phyloP scores from a whole-genome alignment of 139 green algal genomes.

The Desmodesmus armatus region DNA sequence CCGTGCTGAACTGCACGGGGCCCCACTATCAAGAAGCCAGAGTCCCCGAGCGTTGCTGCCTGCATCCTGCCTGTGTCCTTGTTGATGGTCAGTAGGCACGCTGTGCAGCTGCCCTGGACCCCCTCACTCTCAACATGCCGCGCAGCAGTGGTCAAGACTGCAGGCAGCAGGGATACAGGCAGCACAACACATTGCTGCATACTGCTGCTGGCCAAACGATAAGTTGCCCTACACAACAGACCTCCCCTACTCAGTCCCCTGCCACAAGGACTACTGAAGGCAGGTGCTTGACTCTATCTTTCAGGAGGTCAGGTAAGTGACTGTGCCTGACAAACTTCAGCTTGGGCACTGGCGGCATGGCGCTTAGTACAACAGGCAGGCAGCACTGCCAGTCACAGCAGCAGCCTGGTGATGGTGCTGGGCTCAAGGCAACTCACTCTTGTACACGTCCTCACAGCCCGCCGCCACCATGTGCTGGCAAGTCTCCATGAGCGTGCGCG shows the following conservation, averaged over 20 bases:
- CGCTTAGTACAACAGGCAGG: neutral
- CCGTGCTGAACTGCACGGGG: neutral
- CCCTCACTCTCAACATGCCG: conserved; percentile 58
- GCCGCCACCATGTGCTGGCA: conserved; percentile 61
- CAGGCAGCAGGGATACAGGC: too few species aligned
- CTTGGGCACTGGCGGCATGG: neutral
- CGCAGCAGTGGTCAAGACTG: conserved; percentile 68
- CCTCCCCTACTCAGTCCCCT: neutral
- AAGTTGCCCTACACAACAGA: neutral
- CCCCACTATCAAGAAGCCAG: conserved; percentile 83
- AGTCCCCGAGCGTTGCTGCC: conserved; percentile 90
- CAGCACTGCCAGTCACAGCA: too few species aligned
- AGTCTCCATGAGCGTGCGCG: conserved; percentile 76
- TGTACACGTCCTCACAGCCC: conserved; percentile 66
- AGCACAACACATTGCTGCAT: neutral
- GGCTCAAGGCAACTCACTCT: conserved; percentile 47
- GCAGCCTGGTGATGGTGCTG: neutral
- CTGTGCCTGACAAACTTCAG: too few species aligned
- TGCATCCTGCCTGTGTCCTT: conserved; percentile 72
- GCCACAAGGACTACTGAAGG: too few species aligned
- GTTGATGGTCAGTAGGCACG: conserved; percentile 86
- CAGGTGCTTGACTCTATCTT: too few species aligned
- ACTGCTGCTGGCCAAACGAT: neutral
- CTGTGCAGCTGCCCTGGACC: conserved; percentile 83
- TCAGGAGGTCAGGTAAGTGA: too few species aligned